Evolutionary conservation across 441 rosid genomes (phyloP).

Genomic region (Adansonia madagascariensis): DNA sequence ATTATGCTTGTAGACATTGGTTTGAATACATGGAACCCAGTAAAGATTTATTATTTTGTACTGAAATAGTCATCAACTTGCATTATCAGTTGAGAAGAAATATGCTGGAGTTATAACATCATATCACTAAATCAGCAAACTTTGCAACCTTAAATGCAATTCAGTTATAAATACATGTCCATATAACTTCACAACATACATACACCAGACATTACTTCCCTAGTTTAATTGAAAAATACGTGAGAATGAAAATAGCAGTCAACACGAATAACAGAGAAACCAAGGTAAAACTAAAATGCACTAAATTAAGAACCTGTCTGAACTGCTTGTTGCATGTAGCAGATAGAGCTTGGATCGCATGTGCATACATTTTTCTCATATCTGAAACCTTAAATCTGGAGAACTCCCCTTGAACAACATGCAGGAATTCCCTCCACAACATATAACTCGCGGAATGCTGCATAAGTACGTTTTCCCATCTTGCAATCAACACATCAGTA

Average conservation of each 20-base stretch:
- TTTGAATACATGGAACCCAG: not conserved
- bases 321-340: slow-evolving; percentile 77
- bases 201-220: slow-evolving; percentile 5
- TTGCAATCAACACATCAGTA: slow-evolving; percentile 65
- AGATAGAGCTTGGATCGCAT: slow-evolving; percentile 87
- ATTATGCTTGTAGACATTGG: not conserved
- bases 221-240: not conserved
- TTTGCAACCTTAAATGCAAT: not conserved
- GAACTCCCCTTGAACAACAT: slow-evolving; percentile 79
- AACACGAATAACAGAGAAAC: not conserved
- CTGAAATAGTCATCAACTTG: not conserved
- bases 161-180: not conserved
- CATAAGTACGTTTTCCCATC: slow-evolving; percentile 83
- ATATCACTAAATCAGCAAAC: not conserved
- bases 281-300: slow-evolving; percentile 13
- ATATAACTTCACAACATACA: slow-evolving; percentile 2
- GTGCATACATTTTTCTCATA: slow-evolving; percentile 82
- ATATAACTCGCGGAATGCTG: slow-evolving; percentile 72
- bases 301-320: slow-evolving; percentile 91
- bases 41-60: not conserved
- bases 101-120: not conserved
- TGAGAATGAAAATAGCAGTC: slow-evolving; percentile 15
- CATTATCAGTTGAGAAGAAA: slow-evolving; percentile 7
- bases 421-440: slow-evolving; percentile 86
- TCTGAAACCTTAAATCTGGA: slow-evolving; percentile 94